Conservation (phyloP, 1,139 yeast species). For the Taphrina wiesneri region DNA sequence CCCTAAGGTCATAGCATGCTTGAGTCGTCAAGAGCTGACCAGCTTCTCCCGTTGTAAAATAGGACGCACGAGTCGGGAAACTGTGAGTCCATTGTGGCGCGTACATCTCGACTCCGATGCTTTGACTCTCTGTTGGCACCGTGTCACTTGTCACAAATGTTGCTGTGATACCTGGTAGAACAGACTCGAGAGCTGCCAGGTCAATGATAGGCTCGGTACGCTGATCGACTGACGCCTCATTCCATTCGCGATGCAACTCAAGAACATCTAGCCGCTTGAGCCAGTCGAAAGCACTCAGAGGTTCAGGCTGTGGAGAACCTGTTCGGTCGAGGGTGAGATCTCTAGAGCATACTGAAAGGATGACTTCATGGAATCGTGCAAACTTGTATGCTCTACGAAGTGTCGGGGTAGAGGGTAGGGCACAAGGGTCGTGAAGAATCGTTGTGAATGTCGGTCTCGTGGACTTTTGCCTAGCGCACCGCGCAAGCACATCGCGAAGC, state of each 20-base stretch:
- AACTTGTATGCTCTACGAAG: conserved; percentile 14
- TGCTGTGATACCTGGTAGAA: not conserved
- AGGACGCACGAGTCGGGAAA: conserved; percentile 1
- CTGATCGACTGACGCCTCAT: not conserved
- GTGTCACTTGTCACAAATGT: not conserved
- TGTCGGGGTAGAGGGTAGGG: conserved; percentile 8
- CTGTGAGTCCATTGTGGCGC: conserved; percentile 7
- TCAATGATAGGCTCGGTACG: not conserved
- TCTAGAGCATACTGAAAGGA: not conserved
- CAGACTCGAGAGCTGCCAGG: not conserved
- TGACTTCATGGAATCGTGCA: conserved; percentile 20
- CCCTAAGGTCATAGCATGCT: conserved; percentile 19
- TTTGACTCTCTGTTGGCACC: not conserved
- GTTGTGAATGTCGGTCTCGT: not conserved
- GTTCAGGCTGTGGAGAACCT: not conserved
- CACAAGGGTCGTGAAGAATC: conserved; percentile 13
- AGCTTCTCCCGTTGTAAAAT: conserved; percentile 8
- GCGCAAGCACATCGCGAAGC: conserved; percentile 12
- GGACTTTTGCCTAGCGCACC: conserved; percentile 2
- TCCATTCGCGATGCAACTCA: conserved; percentile 9
- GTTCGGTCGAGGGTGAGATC: not conserved
- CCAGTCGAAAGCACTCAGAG: conserved; percentile 21
- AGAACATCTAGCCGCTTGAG: conserved; percentile 17
- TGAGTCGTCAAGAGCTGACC: not conserved
- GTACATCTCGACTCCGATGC: not conserved